Percentiles rank a stretch among this genome's conserved stretches.
These are phyloP conservation scores for Zymoseptoria ardabiliae DNA, from an alignment of 2,329 filamentous ascomycete genomes.

Conservation along the genomic window DNA sequence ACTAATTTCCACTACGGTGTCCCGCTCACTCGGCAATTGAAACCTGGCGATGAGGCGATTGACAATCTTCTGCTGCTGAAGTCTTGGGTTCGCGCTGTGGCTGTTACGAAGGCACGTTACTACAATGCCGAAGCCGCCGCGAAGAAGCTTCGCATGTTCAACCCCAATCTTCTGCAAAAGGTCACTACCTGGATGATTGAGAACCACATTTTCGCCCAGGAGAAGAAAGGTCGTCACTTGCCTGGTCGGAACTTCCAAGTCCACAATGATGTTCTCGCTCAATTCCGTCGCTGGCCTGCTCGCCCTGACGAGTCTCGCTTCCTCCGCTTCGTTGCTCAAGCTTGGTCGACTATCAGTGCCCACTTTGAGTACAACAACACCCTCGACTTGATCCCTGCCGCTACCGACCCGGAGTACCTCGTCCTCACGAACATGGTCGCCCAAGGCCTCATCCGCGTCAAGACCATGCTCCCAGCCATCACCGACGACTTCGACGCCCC, in stretches of 20 bases:
- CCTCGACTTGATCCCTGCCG: conserved; percentile 47
- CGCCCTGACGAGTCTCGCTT: conserved; percentile 20
- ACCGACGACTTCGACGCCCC: conserved; percentile 42
- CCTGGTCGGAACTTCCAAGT: conserved; percentile 58
- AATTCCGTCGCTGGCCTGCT: conserved; percentile 50
- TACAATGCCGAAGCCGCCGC: conserved; percentile 36
- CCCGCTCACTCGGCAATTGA: conserved; percentile 5
- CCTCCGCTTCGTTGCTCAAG: conserved; percentile 22
- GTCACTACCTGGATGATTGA: conserved; percentile 51
- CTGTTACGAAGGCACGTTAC: conserved; percentile 33
- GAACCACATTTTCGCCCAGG: conserved; percentile 51
- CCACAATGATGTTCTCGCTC: conserved; percentile 50
- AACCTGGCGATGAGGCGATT: conserved; percentile 8
- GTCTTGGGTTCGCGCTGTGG: conserved; percentile 42
- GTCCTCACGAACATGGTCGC: conserved; percentile 60
- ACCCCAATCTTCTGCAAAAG: conserved; percentile 31
- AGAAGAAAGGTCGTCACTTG: conserved; percentile 51
- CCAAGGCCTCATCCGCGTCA: conserved; percentile 48
- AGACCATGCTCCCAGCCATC: conserved; percentile 51
- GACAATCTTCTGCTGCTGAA: conserved; percentile 27
- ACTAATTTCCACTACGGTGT: conserved; percentile 12
- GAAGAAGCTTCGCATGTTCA: conserved; percentile 33
- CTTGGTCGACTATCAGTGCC: conserved; percentile 17
- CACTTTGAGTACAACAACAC: conserved; percentile 31
- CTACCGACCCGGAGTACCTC: conserved; percentile 59